phyloP scores from a whole-genome alignment of 1,139 yeast species.

The Lipomyces yarrowii region DNA sequence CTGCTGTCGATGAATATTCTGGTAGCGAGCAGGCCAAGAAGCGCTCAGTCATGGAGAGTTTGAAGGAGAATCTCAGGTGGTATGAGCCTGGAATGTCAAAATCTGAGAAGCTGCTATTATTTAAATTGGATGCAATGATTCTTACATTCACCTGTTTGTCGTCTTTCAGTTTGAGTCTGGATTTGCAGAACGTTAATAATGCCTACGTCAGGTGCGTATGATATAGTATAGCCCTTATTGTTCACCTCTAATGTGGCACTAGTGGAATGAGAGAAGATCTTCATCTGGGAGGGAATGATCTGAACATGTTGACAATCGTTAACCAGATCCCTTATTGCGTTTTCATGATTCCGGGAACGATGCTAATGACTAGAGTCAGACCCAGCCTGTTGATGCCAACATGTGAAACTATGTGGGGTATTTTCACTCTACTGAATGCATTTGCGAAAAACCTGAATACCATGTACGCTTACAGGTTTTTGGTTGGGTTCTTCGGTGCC shows the following conservation, averaged over 20 bases:
- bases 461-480: slow-evolving; percentile 58
- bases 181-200: slow-evolving; percentile 20
- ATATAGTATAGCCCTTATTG: neutral
- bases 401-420: slow-evolving; percentile 60
- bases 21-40: neutral
- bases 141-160: slow-evolving; percentile 38
- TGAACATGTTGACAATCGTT: slow-evolving; percentile 13
- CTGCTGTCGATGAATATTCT: neutral
- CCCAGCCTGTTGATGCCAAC: slow-evolving; percentile 45
- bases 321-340: slow-evolving; percentile 19
- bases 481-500: slow-evolving; percentile 59
- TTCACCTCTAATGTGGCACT: slow-evolving; percentile 50
- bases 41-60: neutral
- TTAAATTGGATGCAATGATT: slow-evolving; percentile 41
- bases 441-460: slow-evolving; percentile 37
- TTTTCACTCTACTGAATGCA: slow-evolving; percentile 48
- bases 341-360: slow-evolving; percentile 42
- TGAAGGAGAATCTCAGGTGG: slow-evolving; percentile 34
- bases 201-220: slow-evolving; percentile 18
- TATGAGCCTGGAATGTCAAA: slow-evolving; percentile 39
- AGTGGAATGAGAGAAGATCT: slow-evolving; percentile 61
- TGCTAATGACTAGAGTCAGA: slow-evolving; percentile 45
- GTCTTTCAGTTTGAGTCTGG: slow-evolving; percentile 14
- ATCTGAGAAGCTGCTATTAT: slow-evolving; percentile 39
- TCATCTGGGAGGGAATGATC: slow-evolving; percentile 31